Conservation (phyloP, 306 rosid species). For the Gynostemma pentaphyllum region DNA sequence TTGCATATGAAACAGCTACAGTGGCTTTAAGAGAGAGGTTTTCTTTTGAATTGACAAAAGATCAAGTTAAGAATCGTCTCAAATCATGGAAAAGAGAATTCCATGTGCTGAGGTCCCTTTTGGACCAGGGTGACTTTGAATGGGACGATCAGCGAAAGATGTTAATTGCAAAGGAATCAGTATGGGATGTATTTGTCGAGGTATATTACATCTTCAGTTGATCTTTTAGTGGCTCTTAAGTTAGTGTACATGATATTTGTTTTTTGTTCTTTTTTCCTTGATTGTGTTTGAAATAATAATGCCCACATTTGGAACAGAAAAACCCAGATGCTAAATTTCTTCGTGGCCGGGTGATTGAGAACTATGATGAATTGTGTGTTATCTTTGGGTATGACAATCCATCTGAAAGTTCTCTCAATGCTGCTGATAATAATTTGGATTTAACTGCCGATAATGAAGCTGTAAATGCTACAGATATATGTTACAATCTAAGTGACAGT, state of each 20-base stretch:
- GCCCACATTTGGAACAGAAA: conserved; percentile 18
- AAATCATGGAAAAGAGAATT: conserved; percentile 40
- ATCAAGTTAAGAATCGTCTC: conserved; percentile 37
- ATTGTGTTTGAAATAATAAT: background rate
- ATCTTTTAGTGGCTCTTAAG: background rate
- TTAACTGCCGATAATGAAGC: conserved; percentile 24
- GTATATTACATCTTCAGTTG: conserved; percentile 14
- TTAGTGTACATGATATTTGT: background rate
- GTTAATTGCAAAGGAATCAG: conserved; percentile 34
- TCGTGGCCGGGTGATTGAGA: conserved; percentile 35
- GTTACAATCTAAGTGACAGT: conserved; percentile 16
- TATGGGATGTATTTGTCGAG: conserved; percentile 41
- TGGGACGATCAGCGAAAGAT: conserved; percentile 40
- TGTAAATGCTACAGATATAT: conserved; percentile 24
- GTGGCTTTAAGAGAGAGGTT: conserved; percentile 27
- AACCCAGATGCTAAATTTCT: conserved; percentile 42
- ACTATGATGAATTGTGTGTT: conserved; percentile 34
- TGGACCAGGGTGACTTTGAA: conserved; percentile 29
- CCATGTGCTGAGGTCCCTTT: conserved; percentile 25
- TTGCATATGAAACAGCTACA: conserved; percentile 39
- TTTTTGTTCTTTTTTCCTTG: background rate
- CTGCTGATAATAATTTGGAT: conserved; percentile 18
- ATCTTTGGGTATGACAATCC: conserved; percentile 34
- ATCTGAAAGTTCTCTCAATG: conserved; percentile 18
- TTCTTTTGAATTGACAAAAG: conserved; percentile 32